Base-by-base conservation (phyloP, 257 asterid genomes). In the Penstemon davidsonii region DNA sequence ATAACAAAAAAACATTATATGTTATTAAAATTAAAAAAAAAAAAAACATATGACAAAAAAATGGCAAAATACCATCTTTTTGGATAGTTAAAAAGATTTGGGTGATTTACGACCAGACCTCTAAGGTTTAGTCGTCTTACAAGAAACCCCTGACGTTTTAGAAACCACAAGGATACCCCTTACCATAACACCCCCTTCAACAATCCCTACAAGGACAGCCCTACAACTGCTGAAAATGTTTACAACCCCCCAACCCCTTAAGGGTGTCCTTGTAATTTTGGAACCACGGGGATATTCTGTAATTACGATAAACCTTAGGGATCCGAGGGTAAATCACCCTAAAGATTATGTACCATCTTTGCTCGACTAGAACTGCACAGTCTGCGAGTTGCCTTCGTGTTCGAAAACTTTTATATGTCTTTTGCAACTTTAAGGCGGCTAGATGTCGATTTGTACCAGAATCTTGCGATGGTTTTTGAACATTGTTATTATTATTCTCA, bases 351-450 rank as follows among this genome's bases (percentile, higher is more conserved):
- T 64, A 88, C 97, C 97, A 91, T 85, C 89, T 85, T 73, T 91
- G 97, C 85, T 86, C 96, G 5, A 79, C 95, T 37, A 91, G 78
- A 67, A 91, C 96, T 4, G 96, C 97, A 72, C 97, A 91, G 66
- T 91, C 97, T 6, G 97, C 97, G 6, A 91, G 77, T 41, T 78
- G 89, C 70, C 97, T 84, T 67, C 97, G 71, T 5, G 90, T 91
- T 59, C 97, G 79, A 68, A 91, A 87, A 80, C 96, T 88, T 70
- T 85, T 88, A 63, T 91, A 91, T 0, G 96, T 89, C 62, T 91
- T 91, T 72, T 91, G 97, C 86, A 91, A 67, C 83, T 72, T 85
- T 18, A 87, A 40, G 46, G 96, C 96, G 7, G 95, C 95, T 56
- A 54, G 78, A 64, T 91, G 77, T 67, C 86, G 82, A 41, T 10